Base-by-base conservation (phyloP, 257 asterid species). In the Gentiana straminea region DNA sequence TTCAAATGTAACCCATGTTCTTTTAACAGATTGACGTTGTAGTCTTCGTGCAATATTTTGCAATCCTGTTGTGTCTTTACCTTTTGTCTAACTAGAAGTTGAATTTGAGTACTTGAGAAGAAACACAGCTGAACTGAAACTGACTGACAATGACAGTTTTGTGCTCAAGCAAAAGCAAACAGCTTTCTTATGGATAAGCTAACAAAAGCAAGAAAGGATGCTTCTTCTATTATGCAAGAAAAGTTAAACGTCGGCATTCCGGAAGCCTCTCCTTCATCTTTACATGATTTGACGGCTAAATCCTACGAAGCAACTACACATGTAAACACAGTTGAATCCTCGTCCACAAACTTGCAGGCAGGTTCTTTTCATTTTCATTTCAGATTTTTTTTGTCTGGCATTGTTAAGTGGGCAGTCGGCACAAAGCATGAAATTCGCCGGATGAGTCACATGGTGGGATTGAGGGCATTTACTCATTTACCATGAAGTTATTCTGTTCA, bases 91-190 rank as follows among this genome's bases (percentile, higher is more conserved):
- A 38, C 24, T 3, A 44, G 38, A 53, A n/a, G 49, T 15, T 15
- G 24, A 15, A 15, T 15, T 15, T 13, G 9, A 13, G 49, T 32
- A 49, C 36, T 11, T 24, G 7, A 13, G 44, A 15, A 15, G 24
- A 49, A n/a, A 8, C 53, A 41, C 43, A 54, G 9, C 57, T 70
- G 64, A 68, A 57, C 52, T 15, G 24, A 15, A 15, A 15, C 24
- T 47, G 36, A 47, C 50, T 38, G 52, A 8, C 11, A 62, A 43
- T 76, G 73, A 36, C 90, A 87, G 98, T 48, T 87, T 33, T 63
- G 64, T 62, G 70, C 74, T 58, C 73, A 80, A 65, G 68, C 76
- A 4, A 77, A 74, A 75, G 95, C 85, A 67, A 87, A 91, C 82
- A 83, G 68, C 60, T 59, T 71, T 44, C 76, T 91, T 74, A 75